These are phyloP conservation scores for Xylariaceae sp. DNA, from an alignment of 2,329 filamentous ascomycete genomes.

Conservation along the genomic window DNA sequence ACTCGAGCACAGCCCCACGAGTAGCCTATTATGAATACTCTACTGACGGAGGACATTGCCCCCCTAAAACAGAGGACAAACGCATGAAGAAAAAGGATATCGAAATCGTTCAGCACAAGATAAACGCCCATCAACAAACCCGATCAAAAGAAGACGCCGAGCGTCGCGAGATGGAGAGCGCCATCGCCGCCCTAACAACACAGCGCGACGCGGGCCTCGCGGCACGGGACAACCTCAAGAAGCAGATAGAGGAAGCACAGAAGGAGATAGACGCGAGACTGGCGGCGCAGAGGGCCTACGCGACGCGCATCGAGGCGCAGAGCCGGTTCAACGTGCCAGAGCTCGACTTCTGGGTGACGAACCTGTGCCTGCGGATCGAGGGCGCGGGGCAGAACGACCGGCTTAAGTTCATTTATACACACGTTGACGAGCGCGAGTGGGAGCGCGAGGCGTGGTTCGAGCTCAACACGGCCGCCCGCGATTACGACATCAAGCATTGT, in stretches of 20 bases:
- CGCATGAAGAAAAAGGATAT: constrained; percentile 85
- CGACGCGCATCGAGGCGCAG: constrained; percentile 74
- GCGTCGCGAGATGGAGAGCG: constrained; percentile 66
- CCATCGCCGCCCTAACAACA: constrained; percentile 54
- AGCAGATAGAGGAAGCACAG: constrained; percentile 64
- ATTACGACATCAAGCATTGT: constrained; percentile 80
- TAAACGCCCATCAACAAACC: constrained; percentile 65
- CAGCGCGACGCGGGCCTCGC: constrained; percentile 60
- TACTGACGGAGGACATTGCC: constrained; percentile 1
- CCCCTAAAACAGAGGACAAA: constrained; percentile 66
- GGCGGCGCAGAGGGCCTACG: constrained; percentile 68
- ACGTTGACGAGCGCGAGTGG: constrained; percentile 82
- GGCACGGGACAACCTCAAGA: constrained; percentile 52
- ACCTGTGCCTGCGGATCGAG: constrained; percentile 83
- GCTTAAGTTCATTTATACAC: constrained; percentile 84
- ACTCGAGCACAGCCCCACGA: not conserved
- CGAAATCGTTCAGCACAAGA: constrained; percentile 72
- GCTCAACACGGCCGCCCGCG: constrained; percentile 71
- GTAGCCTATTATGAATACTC: not conserved
- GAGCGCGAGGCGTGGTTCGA: constrained; percentile 92
- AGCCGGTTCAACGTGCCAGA: constrained; percentile 87
- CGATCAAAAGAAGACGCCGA: constrained; percentile 74
- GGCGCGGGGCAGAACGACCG: constrained; percentile 79
- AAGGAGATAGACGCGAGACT: constrained; percentile 64
- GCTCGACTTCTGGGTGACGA: constrained; percentile 92